Evolutionary conservation across 306 rosid species (phyloP).

Genomic region (barrel medic (Medicago truncatula)): MtrunA17r5.0-ANR NC_053042.1:48581001-48581500

Average conservation of each 20-base stretch:
- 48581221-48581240: slow-evolving; percentile 55
- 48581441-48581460: not conserved
- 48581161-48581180: slow-evolving; percentile 38
- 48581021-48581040: slow-evolving; percentile 81
- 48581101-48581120: slow-evolving; percentile 49
- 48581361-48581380: not conserved
- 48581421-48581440: not conserved
- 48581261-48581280: slow-evolving; percentile 61
- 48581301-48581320: slow-evolving; percentile 76
- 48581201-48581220: slow-evolving; percentile 54
- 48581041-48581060: slow-evolving; percentile 88
- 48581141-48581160: not conserved
- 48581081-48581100: slow-evolving; percentile 77
- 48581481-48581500: not conserved
- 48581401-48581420: not conserved
- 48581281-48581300: slow-evolving; percentile 88
- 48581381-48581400: not conserved
- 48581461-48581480: not conserved
- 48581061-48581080: slow-evolving; percentile 79
- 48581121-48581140: not conserved
- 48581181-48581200: slow-evolving; percentile 64
- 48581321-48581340: slow-evolving; percentile 6
- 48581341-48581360: not conserved
- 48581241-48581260: slow-evolving; percentile 60
- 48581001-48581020: slow-evolving; percentile 18